Conservation (phyloP, 257 asterid genomes). For the Rauvolfia tetraphylla region DNA sequence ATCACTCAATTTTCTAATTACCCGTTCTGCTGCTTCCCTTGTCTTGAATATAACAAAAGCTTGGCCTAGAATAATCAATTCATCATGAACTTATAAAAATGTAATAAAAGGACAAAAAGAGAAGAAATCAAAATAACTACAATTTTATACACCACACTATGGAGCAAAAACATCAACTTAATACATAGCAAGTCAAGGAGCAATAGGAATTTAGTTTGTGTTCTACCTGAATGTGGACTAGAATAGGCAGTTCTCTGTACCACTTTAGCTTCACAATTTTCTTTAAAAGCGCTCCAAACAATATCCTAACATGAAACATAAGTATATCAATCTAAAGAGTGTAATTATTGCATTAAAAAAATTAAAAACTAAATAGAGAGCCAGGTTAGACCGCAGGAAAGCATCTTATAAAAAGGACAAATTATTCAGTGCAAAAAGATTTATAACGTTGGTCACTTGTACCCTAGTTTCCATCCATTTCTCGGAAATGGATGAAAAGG, state of each 20-base stretch:
- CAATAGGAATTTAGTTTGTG: background rate
- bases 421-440: too few species aligned
- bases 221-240: conserved; percentile 61
- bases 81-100: conserved; percentile 3
- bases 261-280: conserved; percentile 55
- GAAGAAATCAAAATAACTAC: background rate
- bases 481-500: too few species aligned
- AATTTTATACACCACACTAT: background rate
- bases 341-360: background rate
- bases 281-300: conserved; percentile 56
- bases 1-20: conserved; percentile 40
- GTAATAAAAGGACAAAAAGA: background rate
- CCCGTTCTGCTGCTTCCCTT: conserved; percentile 53
- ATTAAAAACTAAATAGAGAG: background rate
- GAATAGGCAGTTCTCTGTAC: conserved; percentile 59
- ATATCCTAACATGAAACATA: conserved; percentile 58
- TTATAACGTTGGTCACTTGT: too few species aligned
- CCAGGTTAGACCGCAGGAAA: background rate
- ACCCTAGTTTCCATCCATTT: too few species aligned
- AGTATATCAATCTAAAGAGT: conserved; percentile 2
- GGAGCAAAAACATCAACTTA: background rate
- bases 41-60: conserved; percentile 62
- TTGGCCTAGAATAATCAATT: conserved; percentile 53
- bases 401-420: too few species aligned
- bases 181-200: background rate